Base-by-base conservation (phyloP, 2,329 filamentous ascomycete genomes). In the Fusarium zealandicum region DNA sequence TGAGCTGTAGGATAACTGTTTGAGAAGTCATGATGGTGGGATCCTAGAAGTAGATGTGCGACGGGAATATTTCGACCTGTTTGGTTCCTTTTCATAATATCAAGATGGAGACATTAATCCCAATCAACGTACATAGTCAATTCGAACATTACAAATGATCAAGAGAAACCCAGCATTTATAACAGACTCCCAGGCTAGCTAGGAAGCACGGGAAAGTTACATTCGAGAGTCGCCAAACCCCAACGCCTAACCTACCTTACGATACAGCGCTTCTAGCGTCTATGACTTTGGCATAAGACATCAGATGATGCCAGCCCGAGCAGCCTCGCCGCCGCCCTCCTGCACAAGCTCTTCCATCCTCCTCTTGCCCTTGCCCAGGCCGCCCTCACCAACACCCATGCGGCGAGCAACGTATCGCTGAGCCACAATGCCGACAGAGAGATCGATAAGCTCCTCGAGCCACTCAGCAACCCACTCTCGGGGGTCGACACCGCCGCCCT, bases 391-490 rank as follows among this genome's bases (percentile, higher is more conserved):
- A 9, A 99, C 93, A 11, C 95, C 93, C 95, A 99, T 99, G 51
- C 95, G 82, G 57, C 90, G 85, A 5, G 95, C 93, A 16, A 99
- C 95, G 71, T 99, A 99, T 60, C 93, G 82, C 81, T 99, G 95
- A 3, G 95, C 95, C 4, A 98, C 88, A 7, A 96, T 80, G 14
- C 95, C 93, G 1, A 96, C 84, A 4, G 87, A 84, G 41, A 98
- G 78, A 33, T 81, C 86, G 27, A 99, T 80, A 0, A 87, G 78
- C 76, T 98, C 93, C 76, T 98, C 93, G 39, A 99, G 83, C 95
- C 95, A 99, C 74, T 98, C 95, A 3, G 93, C 90, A 31, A 96
- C 90, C 95, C 95, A 99, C 73, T 99, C 95, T 52, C 95, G 83
- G 0, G 95, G 95, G 70, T 99, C 95, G 2, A 98, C 91, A 39